Evolutionary conservation across 345 rosid species (phyloP).

Genomic region (Populus tremula): DNA sequence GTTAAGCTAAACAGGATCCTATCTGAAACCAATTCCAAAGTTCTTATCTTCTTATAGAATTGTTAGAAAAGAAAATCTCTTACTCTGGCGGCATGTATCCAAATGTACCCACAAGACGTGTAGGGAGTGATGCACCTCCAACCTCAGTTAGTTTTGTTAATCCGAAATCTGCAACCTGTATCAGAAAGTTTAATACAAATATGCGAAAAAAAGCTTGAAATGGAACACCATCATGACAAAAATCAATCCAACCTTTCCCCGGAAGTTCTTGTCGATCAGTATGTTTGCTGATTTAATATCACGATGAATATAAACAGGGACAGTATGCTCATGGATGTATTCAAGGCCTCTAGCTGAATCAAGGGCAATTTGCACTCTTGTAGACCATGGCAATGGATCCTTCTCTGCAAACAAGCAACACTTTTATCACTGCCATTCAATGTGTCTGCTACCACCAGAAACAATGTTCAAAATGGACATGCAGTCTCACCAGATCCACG

Average conservation of each 20-base stretch:
- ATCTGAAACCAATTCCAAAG: neutral
- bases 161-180: slow-evolving; percentile 96
- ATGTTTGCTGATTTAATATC: slow-evolving; percentile 96
- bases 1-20: neutral
- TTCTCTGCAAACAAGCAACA: slow-evolving; percentile 44
- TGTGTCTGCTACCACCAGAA: neutral
- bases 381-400: slow-evolving; percentile 77
- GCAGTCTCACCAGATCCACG: slow-evolving; percentile 63
- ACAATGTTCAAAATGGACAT: neutral
- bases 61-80: slow-evolving; percentile 18
- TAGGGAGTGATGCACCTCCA: slow-evolving; percentile 61
- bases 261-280: slow-evolving; percentile 83
- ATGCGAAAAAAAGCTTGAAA: slow-evolving; percentile 5
- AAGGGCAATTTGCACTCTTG: slow-evolving; percentile 92
- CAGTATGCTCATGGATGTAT: slow-evolving; percentile 94
- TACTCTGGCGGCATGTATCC: slow-evolving; percentile 99
- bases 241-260: slow-evolving; percentile 58
- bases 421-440: slow-evolving; percentile 5
- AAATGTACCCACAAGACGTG: slow-evolving; percentile 91
- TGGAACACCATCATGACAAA: slow-evolving; percentile 2
- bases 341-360: slow-evolving; percentile 99
- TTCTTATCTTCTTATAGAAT: neutral
- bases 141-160: slow-evolving; percentile 83
- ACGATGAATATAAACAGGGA: slow-evolving; percentile 95
- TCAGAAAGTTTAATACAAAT: slow-evolving; percentile 4